Evolutionary conservation across 2,329 filamentous ascomycete species (phyloP), one percentile per base, ranked within the genome.

Genomic region (Rhynchosporium agropyri): DNA sequence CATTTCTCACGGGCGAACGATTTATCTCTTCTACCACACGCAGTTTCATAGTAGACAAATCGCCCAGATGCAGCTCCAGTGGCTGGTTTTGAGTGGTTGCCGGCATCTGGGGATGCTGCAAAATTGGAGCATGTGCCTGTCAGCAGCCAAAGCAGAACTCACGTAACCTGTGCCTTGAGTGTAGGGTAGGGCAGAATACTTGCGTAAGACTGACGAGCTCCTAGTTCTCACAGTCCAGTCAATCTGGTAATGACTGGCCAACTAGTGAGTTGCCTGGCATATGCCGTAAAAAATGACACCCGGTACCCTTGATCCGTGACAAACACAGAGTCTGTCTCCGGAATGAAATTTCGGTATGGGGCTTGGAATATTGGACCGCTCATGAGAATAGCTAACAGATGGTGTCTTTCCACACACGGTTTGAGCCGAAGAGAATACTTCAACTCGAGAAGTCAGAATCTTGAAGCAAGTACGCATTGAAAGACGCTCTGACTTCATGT

Each of bases 401-500:
- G n/a, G 13, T 5, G 7, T 46, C 15, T 8, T 20, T 46, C n/a
- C 43, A 36, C 33, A 10, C 5, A 36, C 33, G 9, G 5, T 36
- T 36, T 36, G 33, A 36, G 33, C 9, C 33, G 20, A 20, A 20
- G 20, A 1, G 1, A 20, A 20, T 20, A 20, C 20, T 20, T 20
- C 20, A 20, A 20, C 20, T 20, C 20, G 12, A 33, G 31, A 53
- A 31, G 12, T 15, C 31, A 29, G 31, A 20, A 54, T 50, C 55
- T 46, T 57, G 46, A 60, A 54, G 20, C 12, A 40, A 58, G 60
- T 59, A 60, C 43, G 49, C 43, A 49, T 56, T 12, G 31, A 62
- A 60, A 62, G 63, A 64, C 63, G 56, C 55, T 51, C 15, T 31
- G 15, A 31, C 20, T 13, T 40, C 45, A 60, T 42, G 54, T 51